Evolutionary conservation across 768 basidiomycete genomes (phyloP), one percentile per base, ranked within the genome.

Genomic region (Tylopilus subfusipes): DNA sequence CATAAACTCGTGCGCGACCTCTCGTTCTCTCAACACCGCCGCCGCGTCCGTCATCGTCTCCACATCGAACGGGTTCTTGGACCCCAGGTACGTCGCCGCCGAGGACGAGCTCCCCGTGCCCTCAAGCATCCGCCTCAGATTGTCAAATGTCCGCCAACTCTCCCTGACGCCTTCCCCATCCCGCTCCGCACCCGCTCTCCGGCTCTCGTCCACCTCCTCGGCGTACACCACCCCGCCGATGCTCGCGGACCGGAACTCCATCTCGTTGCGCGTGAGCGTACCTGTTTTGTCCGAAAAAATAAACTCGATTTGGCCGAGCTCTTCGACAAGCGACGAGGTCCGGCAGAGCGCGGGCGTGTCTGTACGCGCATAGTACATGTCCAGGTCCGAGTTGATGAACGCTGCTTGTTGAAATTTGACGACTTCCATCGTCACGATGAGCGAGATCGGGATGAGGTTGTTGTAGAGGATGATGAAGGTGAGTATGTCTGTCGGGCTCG

Each of bases 401-500:
- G 91, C 88, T 2, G 97, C 95, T 74, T 98, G 97, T 69, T 97
- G 94, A 66, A 88, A 98, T 70, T 98, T 98, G 75, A 99, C 97
- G 31, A 98, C 90, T 76, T 99, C 97, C 89, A 98, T 98, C 4
- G 97, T 98, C 62, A 99, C 97, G 63, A 98, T 96, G 62, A 99
- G 85, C 52, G 96, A 98, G 65, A 99, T 99, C 4, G 96, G 96
- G 56, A 99, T 98, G 62, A 99, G 81, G 75, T 98, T 99, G 77
- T 98, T 98, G 79, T 98, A 98, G 38, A 98, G 80, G 71, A 99
- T 96, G 72, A 98, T 91, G 76, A 98, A 99, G 11, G 97, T 98
- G 36, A 99, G 80, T 53, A 98, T 93, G 70, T 99, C 96, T 92
- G 62, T 54, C 2, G 12, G 8, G 55, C 55, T 58, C 45, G 53